A percentile compares a stretch with the other conserved stretches of the same genome.
Evolutionary conservation across 805 yeast species (phyloP).

Genomic region (Candida railenensis): DNA sequence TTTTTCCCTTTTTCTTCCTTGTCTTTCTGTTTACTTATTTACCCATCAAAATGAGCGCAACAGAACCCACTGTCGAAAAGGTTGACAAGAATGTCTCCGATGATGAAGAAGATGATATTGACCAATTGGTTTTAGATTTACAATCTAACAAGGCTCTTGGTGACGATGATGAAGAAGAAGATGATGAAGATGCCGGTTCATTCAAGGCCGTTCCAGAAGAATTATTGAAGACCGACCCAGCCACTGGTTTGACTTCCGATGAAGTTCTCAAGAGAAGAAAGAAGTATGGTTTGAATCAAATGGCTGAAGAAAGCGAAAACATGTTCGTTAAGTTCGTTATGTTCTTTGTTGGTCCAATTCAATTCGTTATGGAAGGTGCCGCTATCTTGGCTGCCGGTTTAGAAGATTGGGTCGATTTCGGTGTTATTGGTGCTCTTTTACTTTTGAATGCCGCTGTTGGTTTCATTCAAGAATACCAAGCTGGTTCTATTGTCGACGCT

Average conservation of each 20-base stretch:
- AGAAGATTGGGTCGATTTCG: conserved; percentile 98
- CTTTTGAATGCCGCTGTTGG: conserved; percentile 90
- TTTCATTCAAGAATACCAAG: conserved; percentile 96
- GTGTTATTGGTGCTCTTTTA: conserved; percentile 89
- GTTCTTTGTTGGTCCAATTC: conserved; percentile 95
- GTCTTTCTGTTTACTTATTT: conserved; percentile 6
- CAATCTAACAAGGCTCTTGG: conserved; percentile 62
- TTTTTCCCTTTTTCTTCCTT: conserved; percentile 7
- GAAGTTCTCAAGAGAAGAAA: conserved; percentile 83
- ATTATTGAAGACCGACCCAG: conserved; percentile 77
- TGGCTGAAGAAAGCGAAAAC: conserved; percentile 87
- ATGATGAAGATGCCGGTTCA: conserved; percentile 31
- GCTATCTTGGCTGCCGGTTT: conserved; percentile 94
- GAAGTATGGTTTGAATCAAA: conserved; percentile 87
- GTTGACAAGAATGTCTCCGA: conserved; percentile 51
- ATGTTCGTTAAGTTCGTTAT: conserved; percentile 72
- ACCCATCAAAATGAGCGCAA: conserved; percentile 27
- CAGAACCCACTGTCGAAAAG: conserved; percentile 58
- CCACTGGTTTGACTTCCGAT: conserved; percentile 71
- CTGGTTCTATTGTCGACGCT: conserved; percentile 96
- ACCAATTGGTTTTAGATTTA: conserved; percentile 71
- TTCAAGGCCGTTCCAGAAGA: conserved; percentile 83
- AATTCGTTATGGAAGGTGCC: conserved; percentile 97
- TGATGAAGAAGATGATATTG: conserved; percentile 55
- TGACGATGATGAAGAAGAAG: conserved; percentile 56